Percentiles rank a stretch among this genome's conserved stretches.
Evolutionary conservation across 768 basidiomycete genomes (phyloP).

Genomic region (Tricholoma bakamatsutake): DNA sequence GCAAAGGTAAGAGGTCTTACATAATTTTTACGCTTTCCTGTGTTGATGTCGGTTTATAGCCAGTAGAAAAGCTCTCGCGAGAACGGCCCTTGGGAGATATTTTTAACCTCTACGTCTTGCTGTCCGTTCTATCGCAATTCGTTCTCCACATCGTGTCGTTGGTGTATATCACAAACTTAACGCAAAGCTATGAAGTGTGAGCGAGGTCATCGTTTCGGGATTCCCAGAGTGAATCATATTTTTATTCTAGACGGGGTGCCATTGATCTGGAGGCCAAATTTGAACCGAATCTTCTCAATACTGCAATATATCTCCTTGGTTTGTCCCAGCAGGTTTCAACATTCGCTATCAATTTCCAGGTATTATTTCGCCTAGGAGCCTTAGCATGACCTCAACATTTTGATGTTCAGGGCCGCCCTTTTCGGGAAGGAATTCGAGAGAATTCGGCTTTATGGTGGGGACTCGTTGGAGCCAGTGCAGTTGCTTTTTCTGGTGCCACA

Average conservation of each 20-base stretch:
- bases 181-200: slow-evolving; percentile 72
- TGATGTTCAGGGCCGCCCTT: slow-evolving; percentile 73
- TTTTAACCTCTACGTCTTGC: slow-evolving; percentile 92
- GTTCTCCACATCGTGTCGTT: slow-evolving; percentile 86
- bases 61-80: slow-evolving; percentile 91
- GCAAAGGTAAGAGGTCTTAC: slow-evolving; percentile 65
- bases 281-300: slow-evolving; percentile 91
- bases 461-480: slow-evolving; percentile 79
- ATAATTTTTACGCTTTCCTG: neutral
- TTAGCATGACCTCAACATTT: neutral
- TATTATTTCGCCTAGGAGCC: slow-evolving; percentile 16
- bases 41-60: slow-evolving; percentile 40
- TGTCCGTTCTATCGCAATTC: slow-evolving; percentile 91
- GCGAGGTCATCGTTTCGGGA: slow-evolving; percentile 24
- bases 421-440: slow-evolving; percentile 96
- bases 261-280: slow-evolving; percentile 97
- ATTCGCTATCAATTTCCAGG: slow-evolving; percentile 97
- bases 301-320: slow-evolving; percentile 92
- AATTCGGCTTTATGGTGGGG: slow-evolving; percentile 94
- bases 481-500: slow-evolving; percentile 90
- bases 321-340: slow-evolving; percentile 98
- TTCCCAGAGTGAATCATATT: neutral
- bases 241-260: slow-evolving; percentile 50
- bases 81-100: slow-evolving; percentile 94
- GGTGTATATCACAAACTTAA: slow-evolving; percentile 88